phyloP scores from a whole-genome alignment of 169 alveolate species.

The Plasmodium adleri region DNA sequence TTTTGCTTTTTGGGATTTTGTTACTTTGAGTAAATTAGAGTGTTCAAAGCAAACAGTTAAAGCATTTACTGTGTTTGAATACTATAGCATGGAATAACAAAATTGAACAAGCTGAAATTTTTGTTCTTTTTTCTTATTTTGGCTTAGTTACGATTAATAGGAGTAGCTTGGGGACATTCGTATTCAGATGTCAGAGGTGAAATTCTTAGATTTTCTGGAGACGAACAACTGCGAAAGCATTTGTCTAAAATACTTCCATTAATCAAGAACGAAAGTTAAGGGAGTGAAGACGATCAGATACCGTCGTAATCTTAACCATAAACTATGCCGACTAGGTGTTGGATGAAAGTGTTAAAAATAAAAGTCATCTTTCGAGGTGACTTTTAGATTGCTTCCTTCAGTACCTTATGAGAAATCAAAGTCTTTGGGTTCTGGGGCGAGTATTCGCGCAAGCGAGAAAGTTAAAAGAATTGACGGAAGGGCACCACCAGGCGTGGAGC shows the following conservation, averaged over 20 bases:
- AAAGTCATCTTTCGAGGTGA: slow-evolving; percentile 85
- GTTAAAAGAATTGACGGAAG: slow-evolving; percentile 94
- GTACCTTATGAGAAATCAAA: slow-evolving; percentile 93
- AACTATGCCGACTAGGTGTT: slow-evolving; percentile 92
- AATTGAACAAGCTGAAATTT: slow-evolving; percentile 79
- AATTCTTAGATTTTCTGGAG: slow-evolving; percentile 92
- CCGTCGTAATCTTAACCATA: slow-evolving; percentile 94
- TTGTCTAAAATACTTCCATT: slow-evolving; percentile 92
- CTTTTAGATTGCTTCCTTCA: slow-evolving; percentile 82
- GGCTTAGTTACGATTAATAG: slow-evolving; percentile 90
- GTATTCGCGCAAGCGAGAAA: slow-evolving; percentile 97
- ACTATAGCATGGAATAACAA: slow-evolving; percentile 87
- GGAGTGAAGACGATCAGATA: slow-evolving; percentile 95
- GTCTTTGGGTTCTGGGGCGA: slow-evolving; percentile 96
- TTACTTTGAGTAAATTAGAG: slow-evolving; percentile 91
- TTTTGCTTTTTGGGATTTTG: background rate
- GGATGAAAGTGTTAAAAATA: slow-evolving; percentile 61
- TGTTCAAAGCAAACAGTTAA: slow-evolving; percentile 92
- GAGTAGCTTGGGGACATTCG: slow-evolving; percentile 94
- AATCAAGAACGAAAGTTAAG: slow-evolving; percentile 94
- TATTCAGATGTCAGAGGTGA: slow-evolving; percentile 94
- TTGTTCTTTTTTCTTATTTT: slow-evolving; percentile 70
- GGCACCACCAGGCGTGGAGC: slow-evolving; percentile 96
- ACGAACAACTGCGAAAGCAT: slow-evolving; percentile 94
- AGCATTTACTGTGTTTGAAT: slow-evolving; percentile 81